These are phyloP conservation scores for Hippophae tibetana DNA, from an alignment of 306 rosid genomes.

Conservation along the genomic window DNA sequence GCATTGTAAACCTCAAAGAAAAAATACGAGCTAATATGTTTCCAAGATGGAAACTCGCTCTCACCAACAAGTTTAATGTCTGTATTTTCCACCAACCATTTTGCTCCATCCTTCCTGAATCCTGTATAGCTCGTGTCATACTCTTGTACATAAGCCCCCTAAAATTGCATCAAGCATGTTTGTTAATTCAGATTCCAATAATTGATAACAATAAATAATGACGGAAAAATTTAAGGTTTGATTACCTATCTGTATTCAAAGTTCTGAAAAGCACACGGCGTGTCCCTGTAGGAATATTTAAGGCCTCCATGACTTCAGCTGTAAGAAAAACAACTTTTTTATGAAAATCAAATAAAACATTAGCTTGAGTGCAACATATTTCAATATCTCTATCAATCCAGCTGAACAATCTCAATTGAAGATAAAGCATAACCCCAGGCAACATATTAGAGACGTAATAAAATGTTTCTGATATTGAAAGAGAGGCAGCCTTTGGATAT, in stretches of 20 bases:
- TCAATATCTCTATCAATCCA: too few species aligned
- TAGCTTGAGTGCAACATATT: too few species aligned
- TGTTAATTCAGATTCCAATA: not conserved
- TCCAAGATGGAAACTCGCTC: not conserved
- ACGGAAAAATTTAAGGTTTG: not conserved
- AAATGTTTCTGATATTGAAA: too few species aligned
- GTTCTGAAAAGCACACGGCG: constrained; percentile 28
- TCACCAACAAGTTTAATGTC: constrained; percentile 72
- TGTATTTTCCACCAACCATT: constrained; percentile 73
- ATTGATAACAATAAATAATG: not conserved
- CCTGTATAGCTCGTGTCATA: constrained; percentile 57
- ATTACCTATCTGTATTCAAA: constrained; percentile 20
- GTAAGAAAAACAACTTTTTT: not conserved
- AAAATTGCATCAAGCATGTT: not conserved
- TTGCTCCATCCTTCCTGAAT: constrained; percentile 59
- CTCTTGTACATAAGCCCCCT: constrained; percentile 69
- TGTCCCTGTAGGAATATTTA: constrained; percentile 22
- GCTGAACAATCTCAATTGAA: too few species aligned
- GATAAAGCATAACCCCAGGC: too few species aligned
- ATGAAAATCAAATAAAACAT: too few species aligned
- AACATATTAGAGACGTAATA: too few species aligned
- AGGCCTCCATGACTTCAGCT: constrained; percentile 29
- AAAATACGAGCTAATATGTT: not conserved
- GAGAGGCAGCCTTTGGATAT: too few species aligned
- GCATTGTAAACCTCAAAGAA: not conserved